Evolutionary conservation across 306 rosid genomes (phyloP), one percentile per base, ranked within the genome.

Genomic region (Nissolia schottii): DNA sequence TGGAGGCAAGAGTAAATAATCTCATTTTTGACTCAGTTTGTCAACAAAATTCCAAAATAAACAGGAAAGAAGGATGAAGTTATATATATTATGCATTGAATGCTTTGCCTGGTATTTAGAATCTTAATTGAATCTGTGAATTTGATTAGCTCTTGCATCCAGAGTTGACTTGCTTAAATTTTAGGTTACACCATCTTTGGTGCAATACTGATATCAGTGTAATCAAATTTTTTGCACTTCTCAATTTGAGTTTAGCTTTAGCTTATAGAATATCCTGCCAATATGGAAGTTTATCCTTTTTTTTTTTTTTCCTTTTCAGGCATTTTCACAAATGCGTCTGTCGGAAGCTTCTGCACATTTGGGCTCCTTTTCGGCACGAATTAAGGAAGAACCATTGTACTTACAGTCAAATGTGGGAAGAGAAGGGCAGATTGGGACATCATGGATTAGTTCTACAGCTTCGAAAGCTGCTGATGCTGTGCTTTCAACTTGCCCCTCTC

Each of bases 301-400:
- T 29, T 60, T 12, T 51, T 50, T 16, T 61, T 60, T 46, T 66
- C 51, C 69, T 31, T 74, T 54, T 61, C 82, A 91, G 98, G 97
- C 97, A 37, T 89, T 91, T 80, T 91, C 97, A 15, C 98, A 93
- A 86, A 89, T 93, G 98, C 97, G 97, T 48, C 86, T 93, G 24
- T 79, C 96, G 73, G 98, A 93, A 85, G 94, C 96, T 70, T 87
- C 94, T 43, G 98, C 97, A 7, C 98, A 93, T 80, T 87, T 93
- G 85, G 98, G 96, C 57, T 93, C 98, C 55, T 93, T 93, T 85
- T 89, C 97, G 73, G 89, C 86, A 41, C 90, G 97, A 71, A 88
- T 93, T 70, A 93, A 91, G 86, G 98, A 93, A 59, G 98, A 93
- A 75, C 79, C 90, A 32, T 67, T 67, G 46, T 71, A 84, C 70